A percentile compares a stretch with the other conserved stretches of the same genome.
Conservation (phyloP, 805 yeast genomes). For the Zygosaccharomyces rouxii region DNA sequence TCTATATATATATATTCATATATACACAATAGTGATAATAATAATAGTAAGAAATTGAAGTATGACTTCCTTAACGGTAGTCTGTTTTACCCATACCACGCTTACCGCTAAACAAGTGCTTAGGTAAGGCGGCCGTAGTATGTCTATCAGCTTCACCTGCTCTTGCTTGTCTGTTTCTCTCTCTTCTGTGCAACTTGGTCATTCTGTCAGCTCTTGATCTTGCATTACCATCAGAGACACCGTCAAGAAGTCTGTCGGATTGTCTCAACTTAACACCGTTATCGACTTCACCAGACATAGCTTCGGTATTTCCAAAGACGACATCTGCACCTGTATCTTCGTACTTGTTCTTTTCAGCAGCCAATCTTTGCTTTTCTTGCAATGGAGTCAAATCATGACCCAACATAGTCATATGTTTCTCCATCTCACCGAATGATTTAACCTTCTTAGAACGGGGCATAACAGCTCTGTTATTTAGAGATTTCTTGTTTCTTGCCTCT, state of each 20-base stretch:
- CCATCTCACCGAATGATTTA: conserved; percentile 74
- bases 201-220: conserved; percentile 83
- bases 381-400: conserved; percentile 82
- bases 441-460: conserved; percentile 87
- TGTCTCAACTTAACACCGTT: conserved; percentile 48
- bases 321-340: conserved; percentile 74
- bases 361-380: conserved; percentile 45
- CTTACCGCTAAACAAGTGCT: conserved; percentile 94
- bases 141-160: conserved; percentile 97
- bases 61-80: conserved; percentile 53
- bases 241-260: conserved; percentile 79
- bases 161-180: conserved; percentile 86
- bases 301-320: conserved; percentile 49
- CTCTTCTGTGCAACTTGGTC: conserved; percentile 86
- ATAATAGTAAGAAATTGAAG: background rate
- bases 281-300: conserved; percentile 31
- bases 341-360: conserved; percentile 38
- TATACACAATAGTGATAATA: background rate
- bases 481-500: conserved; percentile 81
- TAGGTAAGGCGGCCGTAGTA: conserved; percentile 76
- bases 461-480: conserved; percentile 77
- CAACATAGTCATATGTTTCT: conserved; percentile 78
- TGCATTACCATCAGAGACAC: conserved; percentile 74
- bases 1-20: background rate
- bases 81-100: conserved; percentile 93